These are phyloP conservation scores for Globisporangium viniferum DNA, from an alignment of 352 stramenopile species.

Conservation along the genomic window DNA sequence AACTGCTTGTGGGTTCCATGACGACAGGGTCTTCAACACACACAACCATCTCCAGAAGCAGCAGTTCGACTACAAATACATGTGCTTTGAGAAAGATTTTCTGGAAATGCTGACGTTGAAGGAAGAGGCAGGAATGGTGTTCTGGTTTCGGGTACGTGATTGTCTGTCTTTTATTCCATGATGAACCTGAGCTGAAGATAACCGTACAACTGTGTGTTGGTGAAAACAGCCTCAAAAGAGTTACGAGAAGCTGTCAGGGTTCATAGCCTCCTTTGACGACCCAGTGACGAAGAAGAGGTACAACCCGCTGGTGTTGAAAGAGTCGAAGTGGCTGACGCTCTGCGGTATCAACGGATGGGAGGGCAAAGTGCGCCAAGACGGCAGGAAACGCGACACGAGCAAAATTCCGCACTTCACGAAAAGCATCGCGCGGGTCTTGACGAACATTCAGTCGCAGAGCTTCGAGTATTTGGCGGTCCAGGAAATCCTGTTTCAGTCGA, in stretches of 20 bases:
- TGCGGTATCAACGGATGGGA: conserved; percentile 70
- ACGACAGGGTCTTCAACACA: conserved; percentile 55
- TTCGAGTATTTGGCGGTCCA: conserved; percentile 74
- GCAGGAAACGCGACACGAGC: conserved; percentile 37
- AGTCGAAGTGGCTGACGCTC: conserved; percentile 60
- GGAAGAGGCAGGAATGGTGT: conserved; percentile 65
- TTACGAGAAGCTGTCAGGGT: conserved; percentile 63
- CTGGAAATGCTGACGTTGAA: conserved; percentile 73
- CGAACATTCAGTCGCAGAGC: conserved; percentile 57
- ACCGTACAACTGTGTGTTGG: not conserved
- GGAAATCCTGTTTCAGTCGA: conserved; percentile 66
- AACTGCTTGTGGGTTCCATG: not conserved
- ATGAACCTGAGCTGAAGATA: not conserved
- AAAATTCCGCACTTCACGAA: conserved; percentile 52
- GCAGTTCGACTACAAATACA: conserved; percentile 71
- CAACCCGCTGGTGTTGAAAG: conserved; percentile 55
- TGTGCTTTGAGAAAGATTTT: conserved; percentile 74
- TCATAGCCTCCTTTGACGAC: conserved; percentile 48
- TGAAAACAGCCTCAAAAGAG: conserved; percentile 47
- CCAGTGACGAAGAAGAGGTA: conserved; percentile 43
- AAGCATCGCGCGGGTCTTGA: conserved; percentile 49
- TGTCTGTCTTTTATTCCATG: not conserved
- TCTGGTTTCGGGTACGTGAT: conserved; percentile 65
- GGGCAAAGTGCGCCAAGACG: conserved; percentile 53
- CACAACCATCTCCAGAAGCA: conserved; percentile 70